Evolutionary conservation across 805 yeast genomes (phyloP), one percentile per base, ranked within the genome.

Genomic region (Ogataea methanolica): DNA sequence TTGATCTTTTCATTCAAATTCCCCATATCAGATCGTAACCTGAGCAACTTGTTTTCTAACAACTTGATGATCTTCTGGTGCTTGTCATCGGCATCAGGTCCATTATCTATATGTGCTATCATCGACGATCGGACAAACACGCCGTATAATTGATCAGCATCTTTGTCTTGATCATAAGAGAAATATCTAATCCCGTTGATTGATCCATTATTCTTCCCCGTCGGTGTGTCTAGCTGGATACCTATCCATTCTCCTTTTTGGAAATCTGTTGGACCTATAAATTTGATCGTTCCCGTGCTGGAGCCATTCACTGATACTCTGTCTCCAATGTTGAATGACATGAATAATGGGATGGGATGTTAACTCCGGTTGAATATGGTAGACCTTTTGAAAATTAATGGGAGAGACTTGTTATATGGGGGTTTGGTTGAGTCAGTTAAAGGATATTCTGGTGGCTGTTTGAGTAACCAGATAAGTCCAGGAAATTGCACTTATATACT

Each of bases 201-300:
- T 0, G 74, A 58, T 1, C 83, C 83, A 49, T 78, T 66, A 45
- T 79, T 79, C 52, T 72, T 74, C 1, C 83, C 83, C 1, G 35
- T 48, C 0, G 72, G 55, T 1, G 47, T 46, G 12, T 67, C 69
- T 21, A 79, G 57, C 42, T 75, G 78, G 3, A 78, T 56, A 1
- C 83, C 83, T 4, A 74, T 60, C 83, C 83, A 78, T n/a, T 49
- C 55, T 0, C 88, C 89, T 0, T 73, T 65, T 3, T 86, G 80
- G 67, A 84, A 84, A 41, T 75, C 52, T 0, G 88, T 79, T 14
- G 54, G 45, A 0, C 89, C 89, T 2, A 74, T 49, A 57, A 62
- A 83, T 43, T 74, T 63, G 1, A 83, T 74, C 0, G 61, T 54
- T 0, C 87, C 88, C 0, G 49, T 39, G 8, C 68, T 63, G 4